Conservation (phyloP, 495 filamentous ascomycete genomes). For the Penicillium bovifimosum region DNA sequence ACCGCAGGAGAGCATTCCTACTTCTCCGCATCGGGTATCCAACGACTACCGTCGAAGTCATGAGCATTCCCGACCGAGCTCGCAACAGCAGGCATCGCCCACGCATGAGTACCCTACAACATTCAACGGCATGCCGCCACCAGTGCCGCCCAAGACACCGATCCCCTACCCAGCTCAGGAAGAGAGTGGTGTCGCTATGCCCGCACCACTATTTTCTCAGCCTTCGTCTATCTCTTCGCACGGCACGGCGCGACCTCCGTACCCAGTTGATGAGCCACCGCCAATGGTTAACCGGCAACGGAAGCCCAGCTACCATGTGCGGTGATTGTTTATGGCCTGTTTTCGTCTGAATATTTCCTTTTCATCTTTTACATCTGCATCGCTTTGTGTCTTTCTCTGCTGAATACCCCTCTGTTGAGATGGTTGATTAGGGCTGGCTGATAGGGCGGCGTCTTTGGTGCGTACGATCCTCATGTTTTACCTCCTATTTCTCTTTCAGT, state of each 20-base stretch:
- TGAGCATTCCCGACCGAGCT: slow-evolving; percentile 28
- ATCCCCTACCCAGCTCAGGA: slow-evolving; percentile 49
- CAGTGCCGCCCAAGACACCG: slow-evolving; percentile 80
- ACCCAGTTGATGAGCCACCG: slow-evolving; percentile 79
- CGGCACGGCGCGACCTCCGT: slow-evolving; percentile 52
- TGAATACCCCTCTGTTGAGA: slow-evolving; percentile 28
- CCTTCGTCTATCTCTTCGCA: slow-evolving; percentile 11
- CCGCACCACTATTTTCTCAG: slow-evolving; percentile 25
- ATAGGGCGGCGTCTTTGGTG: slow-evolving; percentile 12
- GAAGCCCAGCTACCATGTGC: slow-evolving; percentile 71
- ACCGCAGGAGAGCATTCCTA: slow-evolving; percentile 23
- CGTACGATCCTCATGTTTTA: neutral
- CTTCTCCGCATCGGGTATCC: slow-evolving; percentile 34
- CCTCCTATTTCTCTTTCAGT: neutral
- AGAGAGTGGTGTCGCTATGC: slow-evolving; percentile 32
- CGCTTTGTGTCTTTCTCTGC: slow-evolving; percentile 11
- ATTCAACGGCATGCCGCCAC: slow-evolving; percentile 57
- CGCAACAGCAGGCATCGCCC: slow-evolving; percentile 38
- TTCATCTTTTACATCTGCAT: neutral
- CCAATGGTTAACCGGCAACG: slow-evolving; percentile 76
- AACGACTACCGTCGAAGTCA: slow-evolving; percentile 33
- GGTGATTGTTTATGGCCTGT: slow-evolving; percentile 28
- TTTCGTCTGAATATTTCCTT: slow-evolving; percentile 8
- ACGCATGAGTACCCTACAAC: slow-evolving; percentile 36
- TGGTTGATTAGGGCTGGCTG: slow-evolving; percentile 7